Percentiles rank a stretch among this genome's conserved stretches.
These are phyloP conservation scores for Ammopiptanthus mongolicus DNA, from an alignment of 306 rosid species.

Conservation along the genomic window DNA sequence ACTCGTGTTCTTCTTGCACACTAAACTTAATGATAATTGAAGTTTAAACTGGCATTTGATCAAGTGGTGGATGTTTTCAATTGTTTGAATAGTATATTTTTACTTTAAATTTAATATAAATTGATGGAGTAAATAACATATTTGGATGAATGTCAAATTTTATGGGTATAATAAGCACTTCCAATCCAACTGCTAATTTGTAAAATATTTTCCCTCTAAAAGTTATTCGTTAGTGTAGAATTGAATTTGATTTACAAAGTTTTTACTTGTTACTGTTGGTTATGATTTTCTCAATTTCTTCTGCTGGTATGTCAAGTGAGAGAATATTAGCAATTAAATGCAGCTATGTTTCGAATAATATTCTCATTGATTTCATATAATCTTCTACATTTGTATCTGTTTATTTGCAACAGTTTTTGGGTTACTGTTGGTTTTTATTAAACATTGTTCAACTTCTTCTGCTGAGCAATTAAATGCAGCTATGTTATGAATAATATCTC, in stretches of 20 bases:
- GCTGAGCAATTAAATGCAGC: neutral
- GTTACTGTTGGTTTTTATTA: slow-evolving; percentile 25
- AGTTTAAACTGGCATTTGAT: neutral
- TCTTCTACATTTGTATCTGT: neutral
- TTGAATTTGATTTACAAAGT: neutral
- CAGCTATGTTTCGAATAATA: neutral
- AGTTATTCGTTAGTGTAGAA: neutral
- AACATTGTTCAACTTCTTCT: neutral
- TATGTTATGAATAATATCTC: neutral
- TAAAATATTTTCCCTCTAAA: neutral
- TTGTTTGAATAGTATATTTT: neutral
- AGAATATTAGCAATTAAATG: neutral
- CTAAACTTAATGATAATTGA: neutral
- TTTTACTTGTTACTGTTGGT: neutral
- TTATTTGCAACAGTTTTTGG: slow-evolving; percentile 56
- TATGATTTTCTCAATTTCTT: neutral
- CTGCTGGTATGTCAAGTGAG: neutral
- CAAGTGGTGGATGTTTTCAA: neutral
- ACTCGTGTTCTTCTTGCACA: neutral
- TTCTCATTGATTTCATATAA: neutral
- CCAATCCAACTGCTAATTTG: neutral
- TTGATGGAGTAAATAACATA: neutral
- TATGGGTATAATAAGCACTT: neutral
- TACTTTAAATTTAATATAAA: neutral
- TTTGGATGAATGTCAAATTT: neutral